Evolutionary conservation across 176 grass and related monocot species (phyloP).

Genomic region (Triticum urartu): DNA sequence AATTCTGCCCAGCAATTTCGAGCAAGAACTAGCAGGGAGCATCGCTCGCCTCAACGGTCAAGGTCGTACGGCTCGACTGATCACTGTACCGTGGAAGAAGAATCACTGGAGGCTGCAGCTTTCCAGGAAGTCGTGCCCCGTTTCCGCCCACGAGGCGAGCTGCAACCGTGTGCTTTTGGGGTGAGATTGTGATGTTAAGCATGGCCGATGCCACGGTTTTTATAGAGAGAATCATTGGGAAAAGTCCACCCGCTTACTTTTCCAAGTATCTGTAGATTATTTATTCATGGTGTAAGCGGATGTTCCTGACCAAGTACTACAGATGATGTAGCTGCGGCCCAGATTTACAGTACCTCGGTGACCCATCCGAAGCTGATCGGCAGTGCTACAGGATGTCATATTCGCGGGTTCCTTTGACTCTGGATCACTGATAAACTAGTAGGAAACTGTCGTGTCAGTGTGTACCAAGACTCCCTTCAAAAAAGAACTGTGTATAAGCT

Average conservation of each 20-base stretch:
- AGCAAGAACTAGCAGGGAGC: neutral
- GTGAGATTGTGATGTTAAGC: neutral
- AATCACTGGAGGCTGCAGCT: neutral
- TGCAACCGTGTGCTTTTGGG: neutral
- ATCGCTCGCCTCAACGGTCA: neutral
- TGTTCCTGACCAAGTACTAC: neutral
- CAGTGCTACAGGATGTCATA: neutral
- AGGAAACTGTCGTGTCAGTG: neutral
- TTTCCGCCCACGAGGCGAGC: neutral
- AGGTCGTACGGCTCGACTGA: neutral
- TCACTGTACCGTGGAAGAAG: neutral
- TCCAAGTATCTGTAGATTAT: neutral
- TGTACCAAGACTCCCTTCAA: neutral
- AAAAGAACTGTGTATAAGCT: neutral
- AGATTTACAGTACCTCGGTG: neutral
- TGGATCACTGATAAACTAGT: neutral
- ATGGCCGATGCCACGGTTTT: neutral
- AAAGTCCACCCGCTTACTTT: slow-evolving; percentile 18
- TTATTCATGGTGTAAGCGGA: neutral
- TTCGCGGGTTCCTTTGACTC: neutral
- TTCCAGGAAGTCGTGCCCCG: neutral
- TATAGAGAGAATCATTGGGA: slow-evolving; percentile 26
- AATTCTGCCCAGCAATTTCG: neutral
- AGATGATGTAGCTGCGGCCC: neutral
- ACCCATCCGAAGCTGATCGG: neutral